A percentile compares a stretch with the other conserved stretches of the same genome.
Conservation (phyloP, 257 asterid genomes). For the Leonotis leonurus region DNA sequence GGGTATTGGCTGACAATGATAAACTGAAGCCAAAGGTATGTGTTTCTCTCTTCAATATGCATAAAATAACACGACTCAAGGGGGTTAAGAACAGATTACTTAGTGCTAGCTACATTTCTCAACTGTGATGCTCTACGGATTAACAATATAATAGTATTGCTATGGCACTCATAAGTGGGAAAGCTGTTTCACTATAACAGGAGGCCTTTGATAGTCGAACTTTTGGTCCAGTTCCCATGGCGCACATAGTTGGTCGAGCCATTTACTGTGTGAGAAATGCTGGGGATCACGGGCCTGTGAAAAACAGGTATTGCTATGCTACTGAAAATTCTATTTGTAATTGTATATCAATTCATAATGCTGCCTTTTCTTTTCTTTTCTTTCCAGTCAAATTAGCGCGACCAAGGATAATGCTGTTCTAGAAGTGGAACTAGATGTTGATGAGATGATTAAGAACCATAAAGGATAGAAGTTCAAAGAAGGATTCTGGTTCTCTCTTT, state of each 20-base stretch:
- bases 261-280: constrained; percentile 73
- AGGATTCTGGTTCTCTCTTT: constrained; percentile 1
- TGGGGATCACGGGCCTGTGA: constrained; percentile 85
- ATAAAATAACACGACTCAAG: background rate
- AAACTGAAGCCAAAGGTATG: constrained; percentile 57
- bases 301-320: constrained; percentile 46
- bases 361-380: too few relatives aligned
- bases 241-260: constrained; percentile 66
- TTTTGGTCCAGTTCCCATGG: constrained; percentile 72
- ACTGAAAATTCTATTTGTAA: background rate
- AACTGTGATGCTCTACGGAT: background rate
- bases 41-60: constrained; percentile 2
- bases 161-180: background rate
- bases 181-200: constrained; percentile 32
- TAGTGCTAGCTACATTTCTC: constrained; percentile 4
- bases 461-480: constrained; percentile 30
- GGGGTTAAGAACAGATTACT: background rate
- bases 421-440: constrained; percentile 78
- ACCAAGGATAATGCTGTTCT: constrained; percentile 51
- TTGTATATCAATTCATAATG: background rate
- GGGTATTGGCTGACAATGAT: constrained; percentile 82
- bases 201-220: constrained; percentile 82
- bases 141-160: background rate
- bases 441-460: constrained; percentile 68
- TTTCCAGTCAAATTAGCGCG: constrained; percentile 43